A percentile compares a stretch with the other conserved stretches of the same genome.
Evolutionary conservation across 2,329 filamentous ascomycete species (phyloP).

Genomic region (Exophiala phaeomuriformis): DNA sequence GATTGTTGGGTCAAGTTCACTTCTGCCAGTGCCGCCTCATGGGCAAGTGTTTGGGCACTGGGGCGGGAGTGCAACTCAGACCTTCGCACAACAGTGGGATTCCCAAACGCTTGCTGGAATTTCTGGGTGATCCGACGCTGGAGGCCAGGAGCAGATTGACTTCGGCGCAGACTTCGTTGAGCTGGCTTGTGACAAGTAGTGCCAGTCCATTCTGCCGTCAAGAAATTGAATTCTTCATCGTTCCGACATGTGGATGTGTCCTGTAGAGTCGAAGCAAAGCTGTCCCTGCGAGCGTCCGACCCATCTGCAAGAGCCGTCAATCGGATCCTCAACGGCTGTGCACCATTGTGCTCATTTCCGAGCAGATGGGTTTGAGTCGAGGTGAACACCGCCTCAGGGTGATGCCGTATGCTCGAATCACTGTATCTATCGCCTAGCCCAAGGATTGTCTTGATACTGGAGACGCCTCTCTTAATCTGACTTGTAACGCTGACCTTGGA

Average conservation of each 20-base stretch:
- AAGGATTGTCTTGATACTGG: conserved; percentile 17
- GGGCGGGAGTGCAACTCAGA: conserved; percentile 20
- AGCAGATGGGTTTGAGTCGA: conserved; percentile 7
- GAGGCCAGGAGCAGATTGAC: conserved; percentile 18
- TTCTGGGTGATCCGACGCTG: conserved; percentile 16
- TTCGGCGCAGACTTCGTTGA: conserved; percentile 5
- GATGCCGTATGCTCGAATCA: conserved; percentile 6
- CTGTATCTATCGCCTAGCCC: conserved; percentile 10
- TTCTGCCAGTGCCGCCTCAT: conserved; percentile 2
- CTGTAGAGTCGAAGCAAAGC: neutral
- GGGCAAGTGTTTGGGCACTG: conserved; percentile 20
- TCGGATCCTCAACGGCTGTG: conserved; percentile 15
- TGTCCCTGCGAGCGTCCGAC: conserved; percentile 4
- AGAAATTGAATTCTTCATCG: conserved; percentile 1
- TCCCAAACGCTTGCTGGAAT: conserved; percentile 17
- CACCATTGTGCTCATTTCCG: conserved; percentile 14
- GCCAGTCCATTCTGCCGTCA: neutral
- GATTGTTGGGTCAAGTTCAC: conserved; percentile 6
- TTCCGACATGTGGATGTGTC: neutral
- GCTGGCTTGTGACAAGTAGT: neutral
- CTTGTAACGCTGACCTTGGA: conserved; percentile 18
- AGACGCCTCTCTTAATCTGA: conserved; percentile 18
- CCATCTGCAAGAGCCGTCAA: conserved; percentile 11
- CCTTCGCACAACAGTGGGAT: conserved; percentile 23
- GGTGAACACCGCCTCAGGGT: conserved; percentile 6